Evolutionary conservation across 768 basidiomycete species (phyloP).

Genomic region (Cystobasidium tubakii): DNA sequence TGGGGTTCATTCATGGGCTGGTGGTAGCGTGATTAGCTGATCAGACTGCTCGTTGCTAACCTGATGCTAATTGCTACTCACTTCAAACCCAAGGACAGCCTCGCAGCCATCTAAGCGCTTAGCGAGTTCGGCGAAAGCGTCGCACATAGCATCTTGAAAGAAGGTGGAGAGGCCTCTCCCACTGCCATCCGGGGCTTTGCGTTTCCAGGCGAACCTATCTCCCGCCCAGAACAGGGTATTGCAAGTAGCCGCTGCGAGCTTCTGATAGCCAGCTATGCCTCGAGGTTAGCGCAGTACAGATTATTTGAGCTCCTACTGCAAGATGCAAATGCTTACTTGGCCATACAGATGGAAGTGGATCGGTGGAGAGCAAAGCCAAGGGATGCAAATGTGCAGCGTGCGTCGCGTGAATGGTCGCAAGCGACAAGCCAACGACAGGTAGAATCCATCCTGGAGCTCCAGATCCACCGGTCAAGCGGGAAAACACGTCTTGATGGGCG

Average conservation of each 20-base stretch:
- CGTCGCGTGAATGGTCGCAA: slow-evolving; percentile 68
- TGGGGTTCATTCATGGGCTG: slow-evolving; percentile 54
- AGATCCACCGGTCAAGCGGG: slow-evolving; percentile 85
- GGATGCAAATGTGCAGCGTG: slow-evolving; percentile 80
- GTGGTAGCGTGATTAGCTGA: background rate
- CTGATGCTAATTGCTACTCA: slow-evolving; percentile 51
- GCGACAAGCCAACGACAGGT: slow-evolving; percentile 74
- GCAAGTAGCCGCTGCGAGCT: slow-evolving; percentile 88
- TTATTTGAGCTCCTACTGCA: no score
- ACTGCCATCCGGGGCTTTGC: slow-evolving; percentile 56
- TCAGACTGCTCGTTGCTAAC: background rate
- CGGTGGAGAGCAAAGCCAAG: slow-evolving; percentile 55
- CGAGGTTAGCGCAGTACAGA: no score
- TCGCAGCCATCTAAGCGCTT: slow-evolving; percentile 66
- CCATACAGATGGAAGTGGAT: slow-evolving; percentile 45
- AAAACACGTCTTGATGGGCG: slow-evolving; percentile 85
- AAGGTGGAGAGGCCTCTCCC: slow-evolving; percentile 52
- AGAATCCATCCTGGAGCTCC: slow-evolving; percentile 91
- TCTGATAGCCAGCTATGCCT: slow-evolving; percentile 70
- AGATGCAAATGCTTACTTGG: slow-evolving; percentile 38
- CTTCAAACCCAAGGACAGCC: slow-evolving; percentile 83
- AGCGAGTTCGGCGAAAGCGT: slow-evolving; percentile 67
- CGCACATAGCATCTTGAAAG: slow-evolving; percentile 72
- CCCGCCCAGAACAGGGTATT: slow-evolving; percentile 92
- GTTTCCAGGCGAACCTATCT: slow-evolving; percentile 63